Percentiles rank a stretch among this genome's conserved stretches.
These are phyloP conservation scores for Cladophialophora yegresii DNA, from an alignment of 2,329 filamentous ascomycete genomes.

Conservation along the genomic window DNA sequence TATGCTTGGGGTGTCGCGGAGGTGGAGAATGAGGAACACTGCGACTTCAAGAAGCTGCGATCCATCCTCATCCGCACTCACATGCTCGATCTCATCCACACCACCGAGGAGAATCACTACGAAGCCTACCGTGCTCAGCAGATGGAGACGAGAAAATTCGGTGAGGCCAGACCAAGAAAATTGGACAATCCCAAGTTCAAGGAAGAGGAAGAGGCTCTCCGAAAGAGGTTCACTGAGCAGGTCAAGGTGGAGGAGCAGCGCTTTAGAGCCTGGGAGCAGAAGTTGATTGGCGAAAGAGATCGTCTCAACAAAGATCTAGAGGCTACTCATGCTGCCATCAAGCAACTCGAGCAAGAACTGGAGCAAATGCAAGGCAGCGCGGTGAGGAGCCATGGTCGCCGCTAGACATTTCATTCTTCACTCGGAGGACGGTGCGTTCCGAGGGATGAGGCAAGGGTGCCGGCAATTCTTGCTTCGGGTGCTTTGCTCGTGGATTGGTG, in stretches of 20 bases:
- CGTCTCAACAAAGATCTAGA: constrained; percentile 99
- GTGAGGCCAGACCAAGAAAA: constrained; percentile 94
- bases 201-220: constrained; percentile 96
- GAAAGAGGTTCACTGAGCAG: constrained; percentile 99
- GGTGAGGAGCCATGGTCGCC: constrained; percentile 88
- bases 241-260: constrained; percentile 99
- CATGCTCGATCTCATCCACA: constrained; percentile 99
- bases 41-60: constrained; percentile 99
- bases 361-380: constrained; percentile 89
- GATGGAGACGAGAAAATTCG: constrained; percentile 99
- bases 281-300: constrained; percentile 97
- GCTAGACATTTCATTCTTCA: constrained; percentile 56
- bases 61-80: constrained; percentile 98
- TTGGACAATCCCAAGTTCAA: constrained; percentile 99
- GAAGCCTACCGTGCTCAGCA: constrained; percentile 98
- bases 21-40: constrained; percentile 99
- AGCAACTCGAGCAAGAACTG: constrained; percentile 74
- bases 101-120: constrained; percentile 98
- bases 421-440: neutral
- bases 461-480: constrained; percentile 26
- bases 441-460: constrained; percentile 18
- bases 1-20: constrained; percentile 99
- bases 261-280: constrained; percentile 99
- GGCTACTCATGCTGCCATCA: constrained; percentile 81
- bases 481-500: constrained; percentile 10